Evolutionary conservation across 345 rosid species (phyloP).

Genomic region (Murraya paniculata): DNA sequence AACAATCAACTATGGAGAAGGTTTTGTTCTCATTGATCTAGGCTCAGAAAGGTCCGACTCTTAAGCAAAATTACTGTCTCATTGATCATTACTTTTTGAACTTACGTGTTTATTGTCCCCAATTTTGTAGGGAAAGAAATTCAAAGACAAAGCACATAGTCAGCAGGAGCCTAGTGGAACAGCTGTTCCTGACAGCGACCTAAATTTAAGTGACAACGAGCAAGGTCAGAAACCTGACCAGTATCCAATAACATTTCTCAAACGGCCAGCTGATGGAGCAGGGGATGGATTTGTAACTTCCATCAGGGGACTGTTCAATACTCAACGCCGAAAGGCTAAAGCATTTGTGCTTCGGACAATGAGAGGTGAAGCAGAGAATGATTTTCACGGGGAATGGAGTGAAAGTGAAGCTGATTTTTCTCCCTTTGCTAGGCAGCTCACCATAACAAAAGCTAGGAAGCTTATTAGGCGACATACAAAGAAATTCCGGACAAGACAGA

Average conservation of each 20-base stretch:
- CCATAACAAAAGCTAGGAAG: slow-evolving; percentile 84
- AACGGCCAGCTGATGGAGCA: slow-evolving; percentile 89
- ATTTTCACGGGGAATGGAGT: slow-evolving; percentile 88
- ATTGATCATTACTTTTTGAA: neutral
- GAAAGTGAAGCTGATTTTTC: slow-evolving; percentile 85
- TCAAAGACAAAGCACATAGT: slow-evolving; percentile 74
- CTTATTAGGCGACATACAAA: slow-evolving; percentile 87
- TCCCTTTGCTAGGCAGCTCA: slow-evolving; percentile 85
- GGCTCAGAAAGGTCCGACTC: neutral
- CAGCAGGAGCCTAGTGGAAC: slow-evolving; percentile 49
- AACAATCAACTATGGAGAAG: neutral
- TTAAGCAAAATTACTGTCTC: neutral
- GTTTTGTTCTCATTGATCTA: neutral
- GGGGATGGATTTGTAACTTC: slow-evolving; percentile 98
- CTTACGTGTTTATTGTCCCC: neutral
- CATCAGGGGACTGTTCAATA: slow-evolving; percentile 82
- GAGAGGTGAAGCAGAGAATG: slow-evolving; percentile 94
- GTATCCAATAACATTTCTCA: slow-evolving; percentile 63
- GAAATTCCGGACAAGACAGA: slow-evolving; percentile 74
- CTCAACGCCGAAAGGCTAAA: slow-evolving; percentile 89
- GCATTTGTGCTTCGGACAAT: slow-evolving; percentile 90
- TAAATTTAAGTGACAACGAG: slow-evolving; percentile 78
- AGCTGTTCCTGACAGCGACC: slow-evolving; percentile 62
- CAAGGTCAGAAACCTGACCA: slow-evolving; percentile 61
- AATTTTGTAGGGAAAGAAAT: slow-evolving; percentile 79